These are phyloP conservation scores for Pichia sp. DNA, from an alignment of 1,139 yeast species.

Conservation along the genomic window DNA sequence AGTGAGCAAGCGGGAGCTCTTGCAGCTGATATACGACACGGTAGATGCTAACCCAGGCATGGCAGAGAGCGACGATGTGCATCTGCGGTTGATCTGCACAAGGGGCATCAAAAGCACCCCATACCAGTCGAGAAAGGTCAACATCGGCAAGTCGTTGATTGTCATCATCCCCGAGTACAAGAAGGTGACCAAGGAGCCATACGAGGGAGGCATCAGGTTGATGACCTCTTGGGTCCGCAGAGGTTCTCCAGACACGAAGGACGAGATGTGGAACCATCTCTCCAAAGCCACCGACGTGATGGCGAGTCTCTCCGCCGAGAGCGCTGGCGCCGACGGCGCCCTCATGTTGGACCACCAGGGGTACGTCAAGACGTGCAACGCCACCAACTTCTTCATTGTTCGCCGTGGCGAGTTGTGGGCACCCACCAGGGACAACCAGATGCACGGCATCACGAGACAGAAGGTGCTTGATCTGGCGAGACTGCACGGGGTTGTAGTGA, in stretches of 20 bases:
- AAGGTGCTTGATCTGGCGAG: constrained; percentile 10
- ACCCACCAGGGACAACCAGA: constrained; percentile 13
- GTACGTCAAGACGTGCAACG: constrained; percentile 13
- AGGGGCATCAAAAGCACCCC: constrained; percentile 13
- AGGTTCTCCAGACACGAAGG: constrained; percentile 11
- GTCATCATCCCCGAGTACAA: constrained; percentile 13
- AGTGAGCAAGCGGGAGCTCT: constrained; percentile 4
- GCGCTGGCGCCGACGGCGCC: constrained; percentile 13
- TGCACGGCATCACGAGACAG: constrained; percentile 14
- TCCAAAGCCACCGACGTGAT: constrained; percentile 12
- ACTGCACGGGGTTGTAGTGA: constrained; percentile 3
- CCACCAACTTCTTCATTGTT: constrained; percentile 9
- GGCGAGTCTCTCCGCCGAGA: constrained; percentile 10
- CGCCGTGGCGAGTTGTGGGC: constrained; percentile 13
- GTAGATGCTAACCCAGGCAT: constrained; percentile 11
- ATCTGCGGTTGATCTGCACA: constrained; percentile 11
- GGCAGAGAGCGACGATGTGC: constrained; percentile 9
- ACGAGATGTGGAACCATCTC: constrained; percentile 14
- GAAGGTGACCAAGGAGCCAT: background rate
- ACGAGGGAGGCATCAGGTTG: constrained; percentile 5
- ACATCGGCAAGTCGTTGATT: constrained; percentile 9
- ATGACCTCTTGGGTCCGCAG: constrained; percentile 13
- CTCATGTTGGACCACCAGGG: constrained; percentile 11
- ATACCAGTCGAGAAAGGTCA: constrained; percentile 11
- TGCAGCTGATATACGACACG: constrained; percentile 10